A percentile compares a stretch with the other conserved stretches of the same genome.
Evolutionary conservation across 352 stramenopile genomes (phyloP).

Genomic region (Pythium inflatum): DNA sequence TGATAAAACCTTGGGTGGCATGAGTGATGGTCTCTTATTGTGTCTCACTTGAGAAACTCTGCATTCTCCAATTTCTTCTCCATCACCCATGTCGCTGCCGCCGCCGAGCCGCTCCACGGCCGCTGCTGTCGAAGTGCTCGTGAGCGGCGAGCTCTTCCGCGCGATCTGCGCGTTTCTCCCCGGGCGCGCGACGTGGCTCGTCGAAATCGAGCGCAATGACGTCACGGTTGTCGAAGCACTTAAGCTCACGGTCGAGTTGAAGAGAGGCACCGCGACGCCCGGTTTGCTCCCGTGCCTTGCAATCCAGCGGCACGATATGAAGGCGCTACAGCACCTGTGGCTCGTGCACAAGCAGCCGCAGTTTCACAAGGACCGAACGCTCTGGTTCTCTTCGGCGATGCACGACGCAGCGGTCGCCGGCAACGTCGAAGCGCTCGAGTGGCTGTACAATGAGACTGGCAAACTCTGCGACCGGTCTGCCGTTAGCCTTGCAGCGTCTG

Average conservation of each 20-base stretch:
- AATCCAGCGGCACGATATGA: slow-evolving; percentile 14
- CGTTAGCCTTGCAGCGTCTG: slow-evolving; percentile 2
- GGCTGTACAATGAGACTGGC: slow-evolving; percentile 8
- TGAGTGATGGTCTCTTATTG: too few relatives aligned
- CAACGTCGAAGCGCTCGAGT: slow-evolving; percentile 26
- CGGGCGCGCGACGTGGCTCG: slow-evolving; percentile 21
- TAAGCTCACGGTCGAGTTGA: neutral
- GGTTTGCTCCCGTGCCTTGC: slow-evolving; percentile 25
- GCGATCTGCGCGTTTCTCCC: slow-evolving; percentile 21
- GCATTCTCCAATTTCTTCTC: too few relatives aligned
- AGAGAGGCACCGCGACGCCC: slow-evolving; percentile 1
- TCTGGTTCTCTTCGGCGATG: slow-evolving; percentile 17
- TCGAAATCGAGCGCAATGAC: slow-evolving; percentile 17
- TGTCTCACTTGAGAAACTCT: too few relatives aligned
- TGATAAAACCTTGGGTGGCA: too few relatives aligned
- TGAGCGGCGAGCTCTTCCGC: neutral
- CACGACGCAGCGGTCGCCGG: slow-evolving; percentile 16
- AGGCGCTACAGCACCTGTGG: slow-evolving; percentile 18
- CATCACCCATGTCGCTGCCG: neutral
- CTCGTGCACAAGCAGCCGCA: slow-evolving; percentile 22
- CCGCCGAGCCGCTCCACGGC: neutral
- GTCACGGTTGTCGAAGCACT: neutral
- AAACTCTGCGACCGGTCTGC: neutral
- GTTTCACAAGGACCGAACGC: slow-evolving; percentile 8
- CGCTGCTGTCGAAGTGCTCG: slow-evolving; percentile 12